Base-by-base conservation (phyloP, 768 basidiomycete species). In the Boletus sp. region DNA sequence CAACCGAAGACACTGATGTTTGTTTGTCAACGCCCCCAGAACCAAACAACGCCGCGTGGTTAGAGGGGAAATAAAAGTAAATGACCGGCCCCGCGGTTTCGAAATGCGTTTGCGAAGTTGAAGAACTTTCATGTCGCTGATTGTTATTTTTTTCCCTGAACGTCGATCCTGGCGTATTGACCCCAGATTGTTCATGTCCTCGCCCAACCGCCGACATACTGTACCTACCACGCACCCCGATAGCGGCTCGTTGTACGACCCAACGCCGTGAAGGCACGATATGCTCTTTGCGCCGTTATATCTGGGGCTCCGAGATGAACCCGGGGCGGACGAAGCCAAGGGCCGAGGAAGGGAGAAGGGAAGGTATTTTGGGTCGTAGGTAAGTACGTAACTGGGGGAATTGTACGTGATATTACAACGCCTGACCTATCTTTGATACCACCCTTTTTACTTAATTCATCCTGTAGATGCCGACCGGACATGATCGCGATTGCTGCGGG, bases 21-120 rank as follows among this genome's bases (percentile, higher is more conserved):
- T 59, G 57, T 64, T 64, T 67, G 62, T 20, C 59, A 32, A 51
- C 41, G 24, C 9, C 42, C 55, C 56, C 51, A 2, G 46, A 55
- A 55, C 47, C 61, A 67, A 67, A 61, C 49, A 61, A 57, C 52
- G 17, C 54, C 60, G 63, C 59, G 18, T 39, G 50, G 45, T 44
- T 46, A 14, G 42, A 63, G 40, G 35, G n/a, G 11, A 6, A 44
- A 24, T 37, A n/a, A 41, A 50, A 42, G 28, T 40, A 57, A 33
- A 20, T 30, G 37, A 20, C 49, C 18, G 14, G 17, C 45, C 37
- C 35, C 42, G 50, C 42, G 3, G 29, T 46, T n/a, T 62, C 35
- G 47, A 60, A 46, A 40, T 30, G 28, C 45, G 29, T 20, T 20
- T 51, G 37, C 37, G 45, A 64, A 64, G 52, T 18, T 45, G 47